phyloP scores from a whole-genome alignment of 2,329 filamentous ascomycete species.

The Xylaria sp. region DNA sequence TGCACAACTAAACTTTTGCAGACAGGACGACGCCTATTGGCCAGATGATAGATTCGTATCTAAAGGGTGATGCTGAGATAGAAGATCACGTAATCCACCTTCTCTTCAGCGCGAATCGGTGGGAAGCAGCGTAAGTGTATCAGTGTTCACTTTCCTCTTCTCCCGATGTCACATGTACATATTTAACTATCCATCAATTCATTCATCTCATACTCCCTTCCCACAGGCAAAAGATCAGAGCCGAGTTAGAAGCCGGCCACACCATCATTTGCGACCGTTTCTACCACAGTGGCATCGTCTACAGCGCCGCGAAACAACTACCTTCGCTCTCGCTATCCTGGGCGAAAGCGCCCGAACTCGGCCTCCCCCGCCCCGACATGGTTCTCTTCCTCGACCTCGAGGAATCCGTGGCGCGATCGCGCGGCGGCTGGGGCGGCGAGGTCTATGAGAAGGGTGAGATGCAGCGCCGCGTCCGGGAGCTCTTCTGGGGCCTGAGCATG shows the following conservation, averaged over 20 bases:
- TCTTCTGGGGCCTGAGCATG: constrained; percentile 68
- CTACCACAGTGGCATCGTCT: constrained; percentile 93
- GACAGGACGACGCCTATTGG: constrained; percentile 86
- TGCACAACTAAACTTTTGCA: constrained; percentile 43
- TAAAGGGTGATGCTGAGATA: constrained; percentile 73
- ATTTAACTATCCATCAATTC: neutral
- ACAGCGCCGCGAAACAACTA: constrained; percentile 86
- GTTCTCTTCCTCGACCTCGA: constrained; percentile 87
- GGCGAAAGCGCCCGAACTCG: constrained; percentile 84
- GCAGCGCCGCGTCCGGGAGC: constrained; percentile 76
- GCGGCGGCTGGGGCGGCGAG: constrained; percentile 90
- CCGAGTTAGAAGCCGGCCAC: constrained; percentile 66
- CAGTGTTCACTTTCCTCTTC: neutral
- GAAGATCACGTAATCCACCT: constrained; percentile 91
- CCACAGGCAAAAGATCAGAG: constrained; percentile 55
- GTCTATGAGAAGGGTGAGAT: constrained; percentile 85
- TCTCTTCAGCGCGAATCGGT: constrained; percentile 88
- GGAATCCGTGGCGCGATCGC: constrained; percentile 70
- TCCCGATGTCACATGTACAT: neutral
- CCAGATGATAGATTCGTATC: constrained; percentile 83
- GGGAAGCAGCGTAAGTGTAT: constrained; percentile 72
- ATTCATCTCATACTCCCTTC: neutral
- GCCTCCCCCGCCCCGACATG: constrained; percentile 84
- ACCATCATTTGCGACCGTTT: constrained; percentile 90
- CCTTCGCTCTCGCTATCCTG: constrained; percentile 73